A percentile compares a stretch with the other conserved stretches of the same genome.
These are phyloP conservation scores for Alternaria longipes DNA, from an alignment of 2,329 filamentous ascomycete species.

Conservation along the genomic window DNA sequence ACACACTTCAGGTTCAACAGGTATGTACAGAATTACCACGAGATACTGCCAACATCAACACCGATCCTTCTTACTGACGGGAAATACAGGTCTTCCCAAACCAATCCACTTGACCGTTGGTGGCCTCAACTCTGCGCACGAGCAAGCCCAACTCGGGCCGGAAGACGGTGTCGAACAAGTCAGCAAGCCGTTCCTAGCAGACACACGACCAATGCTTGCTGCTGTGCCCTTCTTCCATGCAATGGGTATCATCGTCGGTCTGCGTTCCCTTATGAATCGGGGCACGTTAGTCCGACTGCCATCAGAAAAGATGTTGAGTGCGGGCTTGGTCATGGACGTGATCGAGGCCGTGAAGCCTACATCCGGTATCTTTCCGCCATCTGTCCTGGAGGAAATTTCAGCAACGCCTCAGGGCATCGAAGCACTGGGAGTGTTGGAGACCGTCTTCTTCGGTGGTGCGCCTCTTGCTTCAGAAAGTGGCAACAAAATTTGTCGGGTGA, in stretches of 20 bases:
- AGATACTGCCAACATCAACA: too few species aligned
- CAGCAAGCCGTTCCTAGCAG: not conserved
- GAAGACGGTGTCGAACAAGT: not conserved
- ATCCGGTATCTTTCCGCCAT: slow-evolving; percentile 6
- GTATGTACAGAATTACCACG: not conserved
- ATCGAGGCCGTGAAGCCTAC: slow-evolving; percentile 1
- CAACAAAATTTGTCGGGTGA: slow-evolving; percentile 4
- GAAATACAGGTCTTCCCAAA: not conserved
- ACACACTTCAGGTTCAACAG: slow-evolving; percentile 11
- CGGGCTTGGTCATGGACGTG: slow-evolving; percentile 2
- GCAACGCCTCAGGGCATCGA: slow-evolving; percentile 2
- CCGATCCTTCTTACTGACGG: not conserved
- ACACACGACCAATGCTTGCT: not conserved
- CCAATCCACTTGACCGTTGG: slow-evolving; percentile 3
- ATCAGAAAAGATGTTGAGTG: slow-evolving; percentile 1
- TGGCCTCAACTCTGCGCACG: not conserved
- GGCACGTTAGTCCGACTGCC: slow-evolving; percentile 5
- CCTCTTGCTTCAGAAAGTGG: not conserved
- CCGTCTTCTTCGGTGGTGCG: not conserved
- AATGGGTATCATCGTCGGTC: not conserved
- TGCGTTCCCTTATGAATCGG: slow-evolving; percentile 4
- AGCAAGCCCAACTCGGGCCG: not conserved
- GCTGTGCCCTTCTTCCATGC: slow-evolving; percentile 9
- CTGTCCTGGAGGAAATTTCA: slow-evolving; percentile 3
- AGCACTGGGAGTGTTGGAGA: not conserved